Evolutionary conservation across 208 protist genomes (phyloP).

Genomic region (Wallacemonas sp.): DNA sequence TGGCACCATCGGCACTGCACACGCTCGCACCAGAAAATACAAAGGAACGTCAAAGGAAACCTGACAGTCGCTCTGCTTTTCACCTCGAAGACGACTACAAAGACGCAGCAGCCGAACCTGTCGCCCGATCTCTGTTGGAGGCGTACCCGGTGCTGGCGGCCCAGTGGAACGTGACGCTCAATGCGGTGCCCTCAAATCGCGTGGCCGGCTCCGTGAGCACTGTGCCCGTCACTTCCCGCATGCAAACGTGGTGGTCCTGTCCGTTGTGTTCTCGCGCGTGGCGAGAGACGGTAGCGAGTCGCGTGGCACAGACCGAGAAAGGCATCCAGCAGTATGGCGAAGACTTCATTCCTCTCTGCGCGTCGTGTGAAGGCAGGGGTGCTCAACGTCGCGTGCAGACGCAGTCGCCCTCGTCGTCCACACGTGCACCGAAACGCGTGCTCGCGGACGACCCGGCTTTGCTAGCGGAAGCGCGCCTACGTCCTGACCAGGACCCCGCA

Average conservation of each 20-base stretch:
- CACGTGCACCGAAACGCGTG: constrained; percentile 24
- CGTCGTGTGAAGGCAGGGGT: constrained; percentile 57
- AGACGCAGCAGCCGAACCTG: background rate
- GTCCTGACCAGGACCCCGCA: constrained; percentile 49
- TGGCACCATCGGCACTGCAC: too few relatives aligned
- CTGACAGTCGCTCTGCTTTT: too few relatives aligned
- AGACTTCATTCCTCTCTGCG: constrained; percentile 39
- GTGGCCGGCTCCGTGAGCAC: constrained; percentile 45
- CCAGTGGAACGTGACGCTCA: constrained; percentile 68
- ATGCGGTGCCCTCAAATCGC: constrained; percentile 39
- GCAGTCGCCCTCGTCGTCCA: background rate
- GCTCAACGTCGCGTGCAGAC: background rate
- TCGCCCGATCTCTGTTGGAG: constrained; percentile 16
- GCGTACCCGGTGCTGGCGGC: constrained; percentile 51
- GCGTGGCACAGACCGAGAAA: constrained; percentile 36
- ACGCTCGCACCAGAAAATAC: too few relatives aligned
- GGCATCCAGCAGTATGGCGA: constrained; percentile 2
- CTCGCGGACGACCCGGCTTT: constrained; percentile 52
- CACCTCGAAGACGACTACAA: background rate
- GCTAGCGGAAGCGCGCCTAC: constrained; percentile 53
- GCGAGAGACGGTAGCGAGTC: constrained; percentile 55
- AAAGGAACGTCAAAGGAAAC: too few relatives aligned
- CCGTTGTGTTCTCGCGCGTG: constrained; percentile 55
- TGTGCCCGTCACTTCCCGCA: constrained; percentile 37
- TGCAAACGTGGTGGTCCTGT: constrained; percentile 66